Base-by-base conservation (phyloP, 2,329 filamentous ascomycete genomes). In the Colletotrichum sp. region DNA sequence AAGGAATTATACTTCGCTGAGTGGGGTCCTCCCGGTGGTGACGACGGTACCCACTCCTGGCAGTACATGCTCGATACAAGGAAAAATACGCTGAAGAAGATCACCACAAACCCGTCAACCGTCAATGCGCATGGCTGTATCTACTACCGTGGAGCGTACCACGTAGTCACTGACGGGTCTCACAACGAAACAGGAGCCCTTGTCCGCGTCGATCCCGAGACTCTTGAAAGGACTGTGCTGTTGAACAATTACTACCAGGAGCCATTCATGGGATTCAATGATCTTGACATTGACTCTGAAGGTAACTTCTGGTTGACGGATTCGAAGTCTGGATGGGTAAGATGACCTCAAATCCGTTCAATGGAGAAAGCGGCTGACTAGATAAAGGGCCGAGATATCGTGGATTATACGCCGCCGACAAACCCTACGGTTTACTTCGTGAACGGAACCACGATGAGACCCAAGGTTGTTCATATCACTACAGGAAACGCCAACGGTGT, bases 201-300 rank as follows among this genome's bases (percentile, higher is more conserved):
- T 8, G 52, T 68, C 10, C 63, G 48, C 2, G 3, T 62, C 13
- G 8, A 68, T 5, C 63, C 63, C 8, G n/a, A 24, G n/a, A 68
- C 48, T 13, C 26, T 36, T 6, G 22, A 68, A n/a, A 67, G 6
- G 4, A 68, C 48, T 3, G 26, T 60, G 22, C 10, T 68, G 5
- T 24, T 72, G 52, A 72, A 68, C 26, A 72, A 68, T 52, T 72
- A 60, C 52, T 68, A 68, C 9, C 8, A 72, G 52, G 52, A 68
- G 15, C 70, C 63, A 15, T 72, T 72, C 5, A 67, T 60, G 34
- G 63, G 63, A 4, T 26, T 60, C n/a, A 72, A 68, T 16, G 34
- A 72, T 59, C 52, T 72, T 8, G 63, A 72, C 9, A 67, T 72
- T 10, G 70, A 72, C 63, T 34, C 52, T 7, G 15, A 68, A 10